These are phyloP conservation scores for Cercophora sp. DNA, from an alignment of 495 filamentous ascomycete species.

Conservation along the genomic window DNA sequence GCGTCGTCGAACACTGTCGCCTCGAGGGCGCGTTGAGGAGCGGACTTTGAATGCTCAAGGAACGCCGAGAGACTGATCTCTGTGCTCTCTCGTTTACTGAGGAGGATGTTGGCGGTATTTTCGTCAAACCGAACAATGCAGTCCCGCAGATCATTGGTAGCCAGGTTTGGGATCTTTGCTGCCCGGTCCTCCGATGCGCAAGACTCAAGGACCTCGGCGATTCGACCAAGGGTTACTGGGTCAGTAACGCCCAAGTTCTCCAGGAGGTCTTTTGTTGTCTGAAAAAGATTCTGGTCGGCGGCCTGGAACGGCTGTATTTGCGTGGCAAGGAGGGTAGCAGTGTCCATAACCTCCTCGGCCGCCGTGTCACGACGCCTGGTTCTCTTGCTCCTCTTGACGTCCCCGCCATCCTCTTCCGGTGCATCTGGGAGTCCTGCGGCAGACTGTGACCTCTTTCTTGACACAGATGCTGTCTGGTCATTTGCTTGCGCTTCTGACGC, in stretches of 20 bases:
- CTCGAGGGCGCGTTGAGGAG: slow-evolving; percentile 47
- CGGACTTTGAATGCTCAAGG: slow-evolving; percentile 70
- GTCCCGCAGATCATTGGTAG: slow-evolving; percentile 40
- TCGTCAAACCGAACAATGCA: slow-evolving; percentile 40
- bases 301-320: slow-evolving; percentile 63
- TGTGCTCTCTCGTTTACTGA: slow-evolving; percentile 40
- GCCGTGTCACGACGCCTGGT: slow-evolving; percentile 74
- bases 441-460: slow-evolving; percentile 63
- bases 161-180: slow-evolving; percentile 34
- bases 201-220: slow-evolving; percentile 51
- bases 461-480: slow-evolving; percentile 27
- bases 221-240: slow-evolving; percentile 44
- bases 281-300: slow-evolving; percentile 74
- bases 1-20: slow-evolving; percentile 52
- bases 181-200: slow-evolving; percentile 44
- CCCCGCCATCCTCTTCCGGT: slow-evolving; percentile 53
- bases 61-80: slow-evolving; percentile 62
- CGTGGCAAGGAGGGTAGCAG: slow-evolving; percentile 65
- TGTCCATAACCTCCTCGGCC: slow-evolving; percentile 66
- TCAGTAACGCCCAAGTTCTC: slow-evolving; percentile 61
- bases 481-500: slow-evolving; percentile 3
- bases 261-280: slow-evolving; percentile 61
- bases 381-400: slow-evolving; percentile 75
- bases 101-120: slow-evolving; percentile 36
- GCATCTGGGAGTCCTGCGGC: slow-evolving; percentile 55